Conservation (phyloP, 129 eudicot species). For the Deinandra increscens region DNA sequence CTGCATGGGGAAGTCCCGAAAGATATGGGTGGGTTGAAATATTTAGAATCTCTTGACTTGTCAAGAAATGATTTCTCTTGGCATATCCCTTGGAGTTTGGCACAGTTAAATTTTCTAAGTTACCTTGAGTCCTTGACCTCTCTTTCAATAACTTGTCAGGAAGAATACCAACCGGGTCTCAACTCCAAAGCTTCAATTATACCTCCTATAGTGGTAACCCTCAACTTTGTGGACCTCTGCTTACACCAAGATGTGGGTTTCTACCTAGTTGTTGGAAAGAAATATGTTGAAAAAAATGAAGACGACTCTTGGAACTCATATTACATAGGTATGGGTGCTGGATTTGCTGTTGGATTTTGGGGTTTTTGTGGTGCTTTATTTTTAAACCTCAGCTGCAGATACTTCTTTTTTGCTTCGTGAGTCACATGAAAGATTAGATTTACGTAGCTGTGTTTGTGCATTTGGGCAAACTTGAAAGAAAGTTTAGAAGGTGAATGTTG, state of each 20-base stretch:
- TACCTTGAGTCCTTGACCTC: slow-evolving; percentile 34
- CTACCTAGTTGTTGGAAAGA: neutral
- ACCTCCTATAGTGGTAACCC: slow-evolving; percentile 27
- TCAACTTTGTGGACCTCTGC: slow-evolving; percentile 36
- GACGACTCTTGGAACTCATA: neutral
- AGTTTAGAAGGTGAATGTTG: neutral
- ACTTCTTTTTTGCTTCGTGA: neutral
- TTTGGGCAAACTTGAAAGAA: neutral
- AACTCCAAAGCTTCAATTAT: slow-evolving; percentile 21
- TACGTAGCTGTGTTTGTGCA: neutral
- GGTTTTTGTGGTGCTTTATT: slow-evolving; percentile 12
- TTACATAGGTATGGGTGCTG: slow-evolving; percentile 9
- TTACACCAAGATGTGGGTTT: slow-evolving; percentile 31
- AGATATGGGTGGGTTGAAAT: slow-evolving; percentile 23
- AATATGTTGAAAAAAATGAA: slow-evolving; percentile 2
- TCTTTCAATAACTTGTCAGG: slow-evolving; percentile 42
- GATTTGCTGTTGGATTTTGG: slow-evolving; percentile 25
- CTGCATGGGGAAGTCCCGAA: slow-evolving; percentile 24
- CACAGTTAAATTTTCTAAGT: slow-evolving; percentile 5
- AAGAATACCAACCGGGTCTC: slow-evolving; percentile 28
- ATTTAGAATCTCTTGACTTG: slow-evolving; percentile 32
- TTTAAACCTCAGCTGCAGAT: neutral
- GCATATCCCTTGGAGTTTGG: slow-evolving; percentile 25
- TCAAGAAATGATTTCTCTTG: slow-evolving; percentile 33
- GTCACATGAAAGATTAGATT: neutral